Evolutionary conservation across 2,329 filamentous ascomycete species (phyloP), one percentile per base, ranked within the genome.

Genomic region (Penicillium italicum): DNA sequence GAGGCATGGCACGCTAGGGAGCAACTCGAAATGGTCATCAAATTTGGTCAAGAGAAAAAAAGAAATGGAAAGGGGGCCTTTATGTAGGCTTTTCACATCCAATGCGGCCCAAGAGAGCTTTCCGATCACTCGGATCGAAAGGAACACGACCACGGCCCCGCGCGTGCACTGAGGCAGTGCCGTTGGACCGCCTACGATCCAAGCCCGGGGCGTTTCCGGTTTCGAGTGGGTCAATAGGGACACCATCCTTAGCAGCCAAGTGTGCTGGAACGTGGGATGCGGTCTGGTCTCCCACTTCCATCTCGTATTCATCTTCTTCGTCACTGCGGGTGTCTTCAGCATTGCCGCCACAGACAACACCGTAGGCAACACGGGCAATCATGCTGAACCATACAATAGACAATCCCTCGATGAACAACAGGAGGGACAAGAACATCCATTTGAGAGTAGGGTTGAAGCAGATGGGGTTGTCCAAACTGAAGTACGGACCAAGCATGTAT

Each of bases 311-410:
- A 3, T 82, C 86, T 22, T 86, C 89, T 6, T 78, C 88, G 64
- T 97, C 93, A 60, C 90, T 96, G 53, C 94, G 85, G 18, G 85
- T 83, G 69, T 99, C 94, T 61, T 97, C 91, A 5, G 93, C 91
- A 31, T 84, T 83, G 31, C 93, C 92, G 18, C 68, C 71, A 48
- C 81, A 83, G 34, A 97, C 70, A 6, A 97, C 91, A 58, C 87
- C 86, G 59, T 88, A 81, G 22, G 91, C 91, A 2, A 99, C 89
- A 55, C 86, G 85, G 37, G 92, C 75, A 63, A 97, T 96, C 85
- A 96, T 89, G 59, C 80, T 81, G 69, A 97, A 96, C 94, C 94
- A 97, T 59, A 89, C 81, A 34, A 96, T 77, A 31, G 89, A 91
- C 50, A 99, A 82, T 22, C 81, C 78, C 74, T 97, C 91, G 22